Percentiles rank a stretch among this genome's conserved stretches.
phyloP scores from a whole-genome alignment of 75 land plant species.

The Adiantum capillusveneris region DNA sequence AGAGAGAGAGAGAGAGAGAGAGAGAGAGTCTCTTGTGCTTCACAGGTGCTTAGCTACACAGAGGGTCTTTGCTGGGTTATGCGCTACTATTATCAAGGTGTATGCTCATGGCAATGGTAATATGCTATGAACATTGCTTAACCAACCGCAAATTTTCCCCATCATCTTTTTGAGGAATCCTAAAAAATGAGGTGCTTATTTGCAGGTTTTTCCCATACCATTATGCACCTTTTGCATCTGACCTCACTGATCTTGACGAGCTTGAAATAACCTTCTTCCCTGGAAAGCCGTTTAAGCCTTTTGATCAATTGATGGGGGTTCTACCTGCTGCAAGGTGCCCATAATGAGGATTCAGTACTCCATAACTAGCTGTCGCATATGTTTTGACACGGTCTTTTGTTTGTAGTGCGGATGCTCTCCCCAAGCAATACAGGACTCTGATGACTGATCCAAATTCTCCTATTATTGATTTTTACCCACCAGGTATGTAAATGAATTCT shows the following conservation, averaged over 20 bases:
- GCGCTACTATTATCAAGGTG: conserved; percentile 98
- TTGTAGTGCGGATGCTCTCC: conserved; percentile 86
- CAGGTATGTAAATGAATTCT: conserved; percentile 31
- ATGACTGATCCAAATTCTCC: conserved; percentile 91
- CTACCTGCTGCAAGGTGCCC: conserved; percentile 93
- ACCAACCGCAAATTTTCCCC: no score
- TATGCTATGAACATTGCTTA: conserved; percentile 7
- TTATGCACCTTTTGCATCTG: conserved; percentile 99
- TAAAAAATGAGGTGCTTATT: not conserved
- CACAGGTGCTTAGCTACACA: conserved; percentile 65
- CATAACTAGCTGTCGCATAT: no score
- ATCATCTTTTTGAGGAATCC: no score
- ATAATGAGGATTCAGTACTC: no score
- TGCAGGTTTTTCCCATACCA: conserved; percentile 95
- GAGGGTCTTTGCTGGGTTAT: conserved; percentile 98
- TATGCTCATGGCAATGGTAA: conserved; percentile 96
- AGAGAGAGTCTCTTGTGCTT: not conserved
- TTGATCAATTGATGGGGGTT: conserved; percentile 87
- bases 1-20: no score
- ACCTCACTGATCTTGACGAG: conserved; percentile 63
- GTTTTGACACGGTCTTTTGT: not conserved
- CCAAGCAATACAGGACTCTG: conserved; percentile 60
- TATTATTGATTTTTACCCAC: conserved; percentile 91
- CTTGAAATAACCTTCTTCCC: conserved; percentile 53
- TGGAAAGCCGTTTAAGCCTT: conserved; percentile 90